Evolutionary conservation across 306 rosid genomes (phyloP).

Genomic region (Rosa lucieae): DNA sequence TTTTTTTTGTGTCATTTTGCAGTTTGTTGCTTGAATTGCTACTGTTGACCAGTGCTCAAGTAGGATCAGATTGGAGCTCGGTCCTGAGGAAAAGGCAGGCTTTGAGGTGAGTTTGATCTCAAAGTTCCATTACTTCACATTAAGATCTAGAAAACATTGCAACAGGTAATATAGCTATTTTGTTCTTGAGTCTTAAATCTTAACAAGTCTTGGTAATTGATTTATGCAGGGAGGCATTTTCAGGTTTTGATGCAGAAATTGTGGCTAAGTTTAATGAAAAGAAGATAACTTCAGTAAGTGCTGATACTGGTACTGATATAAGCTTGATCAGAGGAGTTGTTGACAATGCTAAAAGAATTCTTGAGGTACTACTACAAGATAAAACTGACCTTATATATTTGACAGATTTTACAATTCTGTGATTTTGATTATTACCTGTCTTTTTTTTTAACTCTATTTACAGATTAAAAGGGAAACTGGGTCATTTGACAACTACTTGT

Average conservation of each 20-base stretch:
- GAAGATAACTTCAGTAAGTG: slow-evolving; percentile 52
- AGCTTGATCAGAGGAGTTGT: slow-evolving; percentile 70
- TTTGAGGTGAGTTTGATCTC: slow-evolving; percentile 52
- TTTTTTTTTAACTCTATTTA: neutral
- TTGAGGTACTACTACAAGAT: slow-evolving; percentile 43
- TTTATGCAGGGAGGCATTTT: slow-evolving; percentile 63
- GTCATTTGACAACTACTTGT: slow-evolving; percentile 66
- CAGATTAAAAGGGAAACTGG: slow-evolving; percentile 65
- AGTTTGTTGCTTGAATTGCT: slow-evolving; percentile 77
- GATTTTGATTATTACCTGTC: neutral
- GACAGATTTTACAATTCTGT: slow-evolving; percentile 3
- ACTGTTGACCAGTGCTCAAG: slow-evolving; percentile 70
- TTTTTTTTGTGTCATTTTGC: neutral
- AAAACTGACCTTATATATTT: neutral
- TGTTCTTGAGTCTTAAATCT: neutral
- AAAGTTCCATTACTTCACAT: neutral
- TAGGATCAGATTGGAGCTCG: slow-evolving; percentile 88
- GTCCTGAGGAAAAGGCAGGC: slow-evolving; percentile 68
- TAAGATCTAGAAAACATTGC: neutral
- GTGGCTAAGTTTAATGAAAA: slow-evolving; percentile 63
- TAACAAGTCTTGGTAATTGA: neutral
- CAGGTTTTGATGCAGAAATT: slow-evolving; percentile 70
- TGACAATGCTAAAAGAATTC: slow-evolving; percentile 71
- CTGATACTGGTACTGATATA: slow-evolving; percentile 53
- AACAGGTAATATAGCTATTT: neutral